Conservation (phyloP, 2,329 filamentous ascomycete species). For the Exophiala xenobiotica region DNA sequence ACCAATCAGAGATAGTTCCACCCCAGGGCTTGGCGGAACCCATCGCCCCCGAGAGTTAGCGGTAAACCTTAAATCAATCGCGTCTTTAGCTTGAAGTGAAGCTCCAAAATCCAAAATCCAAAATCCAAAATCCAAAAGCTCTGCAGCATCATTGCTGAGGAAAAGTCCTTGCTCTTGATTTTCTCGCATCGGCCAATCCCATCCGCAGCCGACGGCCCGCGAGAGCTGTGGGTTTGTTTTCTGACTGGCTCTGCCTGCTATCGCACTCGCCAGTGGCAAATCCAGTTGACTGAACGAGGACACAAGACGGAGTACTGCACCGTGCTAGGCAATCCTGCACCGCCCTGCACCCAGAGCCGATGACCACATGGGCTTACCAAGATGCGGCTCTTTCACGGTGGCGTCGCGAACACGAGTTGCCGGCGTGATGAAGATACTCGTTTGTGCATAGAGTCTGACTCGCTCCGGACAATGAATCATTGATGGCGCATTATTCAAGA, state of each 20-base stretch:
- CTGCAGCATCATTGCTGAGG: too few species aligned
- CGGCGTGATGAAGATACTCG: too few species aligned
- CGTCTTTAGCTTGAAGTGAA: background rate
- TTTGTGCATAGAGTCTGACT: background rate
- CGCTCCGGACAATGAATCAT: background rate
- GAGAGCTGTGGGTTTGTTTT: background rate
- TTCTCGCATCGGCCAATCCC: conserved; percentile 3
- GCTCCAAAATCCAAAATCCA: background rate
- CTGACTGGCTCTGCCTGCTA: background rate
- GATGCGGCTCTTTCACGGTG: too few species aligned
- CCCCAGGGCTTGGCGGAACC: background rate
- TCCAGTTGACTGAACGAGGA: too few species aligned
- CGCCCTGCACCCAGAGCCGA: too few species aligned
- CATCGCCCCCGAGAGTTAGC: background rate
- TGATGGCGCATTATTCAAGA: background rate
- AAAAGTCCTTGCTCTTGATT: too few species aligned
- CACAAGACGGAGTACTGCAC: too few species aligned
- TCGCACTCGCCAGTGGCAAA: too few species aligned
- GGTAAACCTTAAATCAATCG: background rate
- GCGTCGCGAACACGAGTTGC: too few species aligned
- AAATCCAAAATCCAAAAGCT: too few species aligned
- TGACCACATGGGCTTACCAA: too few species aligned
- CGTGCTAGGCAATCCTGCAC: too few species aligned
- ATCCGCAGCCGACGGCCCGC: conserved; percentile 1
- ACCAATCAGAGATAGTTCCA: background rate